These are phyloP conservation scores for Aspergillus aculeatus DNA, from an alignment of 2,329 filamentous ascomycete species.

Conservation along the genomic window DNA sequence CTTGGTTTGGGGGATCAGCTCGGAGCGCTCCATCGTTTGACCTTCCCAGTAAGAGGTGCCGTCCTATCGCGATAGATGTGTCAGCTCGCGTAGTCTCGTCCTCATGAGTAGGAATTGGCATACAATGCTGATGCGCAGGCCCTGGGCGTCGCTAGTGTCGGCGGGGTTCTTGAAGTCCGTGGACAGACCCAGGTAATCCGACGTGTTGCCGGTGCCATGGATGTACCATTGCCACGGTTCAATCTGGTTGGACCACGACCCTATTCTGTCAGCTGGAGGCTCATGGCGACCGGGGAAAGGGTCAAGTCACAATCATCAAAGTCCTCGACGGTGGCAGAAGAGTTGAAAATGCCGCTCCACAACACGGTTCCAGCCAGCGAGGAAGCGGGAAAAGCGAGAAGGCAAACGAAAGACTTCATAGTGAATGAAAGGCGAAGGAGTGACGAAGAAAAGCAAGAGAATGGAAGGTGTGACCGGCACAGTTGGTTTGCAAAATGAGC, in stretches of 20 bases:
- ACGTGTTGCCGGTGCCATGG: slow-evolving; percentile 56
- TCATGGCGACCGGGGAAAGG: fast-evolving
- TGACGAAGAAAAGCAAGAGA: neutral
- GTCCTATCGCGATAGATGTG: slow-evolving; percentile 33
- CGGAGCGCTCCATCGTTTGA: slow-evolving; percentile 69
- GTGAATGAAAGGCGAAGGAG: neutral
- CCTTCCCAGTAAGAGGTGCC: slow-evolving; percentile 65
- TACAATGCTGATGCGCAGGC: slow-evolving; percentile 66
- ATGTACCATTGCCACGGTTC: slow-evolving; percentile 75
- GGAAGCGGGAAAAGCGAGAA: slow-evolving; percentile 9
- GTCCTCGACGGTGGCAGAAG: slow-evolving; percentile 20
- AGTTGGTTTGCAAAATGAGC: neutral
- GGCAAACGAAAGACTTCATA: slow-evolving; percentile 15
- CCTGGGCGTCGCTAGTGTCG: slow-evolving; percentile 60
- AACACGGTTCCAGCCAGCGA: slow-evolving; percentile 23
- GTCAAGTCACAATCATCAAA: slow-evolving; percentile 26
- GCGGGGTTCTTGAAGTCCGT: slow-evolving; percentile 64
- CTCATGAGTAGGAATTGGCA: neutral
- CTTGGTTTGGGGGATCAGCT: slow-evolving; percentile 69
- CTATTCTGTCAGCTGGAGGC: slow-evolving; percentile 20
- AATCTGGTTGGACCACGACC: slow-evolving; percentile 68
- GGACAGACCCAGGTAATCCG: slow-evolving; percentile 61
- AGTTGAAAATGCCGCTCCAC: slow-evolving; percentile 31
- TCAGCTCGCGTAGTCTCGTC: neutral
- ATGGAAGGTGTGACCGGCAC: slow-evolving; percentile 1